A percentile compares a stretch with the other conserved stretches of the same genome.
phyloP scores from a whole-genome alignment of 768 basidiomycete species.

The Boletus patriciae region DNA sequence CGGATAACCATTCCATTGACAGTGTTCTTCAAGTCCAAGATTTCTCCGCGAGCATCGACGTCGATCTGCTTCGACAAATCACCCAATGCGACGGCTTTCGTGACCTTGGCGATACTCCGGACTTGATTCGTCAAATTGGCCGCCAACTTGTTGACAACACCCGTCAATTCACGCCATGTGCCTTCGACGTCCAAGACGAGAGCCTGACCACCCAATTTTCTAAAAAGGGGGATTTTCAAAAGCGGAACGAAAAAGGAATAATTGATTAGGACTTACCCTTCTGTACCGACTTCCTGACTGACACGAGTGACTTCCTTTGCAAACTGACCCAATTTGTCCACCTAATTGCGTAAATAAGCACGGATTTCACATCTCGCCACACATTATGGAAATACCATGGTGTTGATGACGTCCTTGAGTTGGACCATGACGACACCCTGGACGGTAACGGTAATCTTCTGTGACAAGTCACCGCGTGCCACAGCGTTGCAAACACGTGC shows the following conservation, averaged over 20 bases:
- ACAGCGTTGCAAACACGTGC: conserved; percentile 81
- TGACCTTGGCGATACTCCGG: conserved; percentile 59
- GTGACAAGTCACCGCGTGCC: conserved; percentile 70
- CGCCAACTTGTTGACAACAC: conserved; percentile 79
- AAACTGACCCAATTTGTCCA: conserved; percentile 78
- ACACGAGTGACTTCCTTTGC: conserved; percentile 90
- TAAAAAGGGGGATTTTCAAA: conserved; percentile 26
- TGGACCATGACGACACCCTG: conserved; percentile 80
- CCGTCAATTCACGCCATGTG: conserved; percentile 83
- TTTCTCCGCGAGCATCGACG: conserved; percentile 89
- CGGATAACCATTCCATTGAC: conserved; percentile 54
- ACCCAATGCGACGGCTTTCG: conserved; percentile 80
- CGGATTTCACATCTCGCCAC: conserved; percentile 1
- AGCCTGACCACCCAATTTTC: conserved; percentile 83
- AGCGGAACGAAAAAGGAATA: conserved; percentile 14
- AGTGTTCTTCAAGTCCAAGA: conserved; percentile 72
- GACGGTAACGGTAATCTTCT: conserved; percentile 78
- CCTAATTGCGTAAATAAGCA: conserved; percentile 36
- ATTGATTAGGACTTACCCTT: conserved; percentile 48
- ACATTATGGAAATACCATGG: conserved; percentile 44
- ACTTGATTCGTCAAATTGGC: conserved; percentile 69
- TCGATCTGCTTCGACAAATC: conserved; percentile 90
- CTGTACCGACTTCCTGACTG: conserved; percentile 80
- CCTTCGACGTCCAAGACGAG: conserved; percentile 87
- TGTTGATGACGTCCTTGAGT: conserved; percentile 76